Percentiles rank a stretch among this genome's conserved stretches.
phyloP scores from a whole-genome alignment of 2,329 filamentous ascomycete species.

The Cladorrhinum sp. region DNA sequence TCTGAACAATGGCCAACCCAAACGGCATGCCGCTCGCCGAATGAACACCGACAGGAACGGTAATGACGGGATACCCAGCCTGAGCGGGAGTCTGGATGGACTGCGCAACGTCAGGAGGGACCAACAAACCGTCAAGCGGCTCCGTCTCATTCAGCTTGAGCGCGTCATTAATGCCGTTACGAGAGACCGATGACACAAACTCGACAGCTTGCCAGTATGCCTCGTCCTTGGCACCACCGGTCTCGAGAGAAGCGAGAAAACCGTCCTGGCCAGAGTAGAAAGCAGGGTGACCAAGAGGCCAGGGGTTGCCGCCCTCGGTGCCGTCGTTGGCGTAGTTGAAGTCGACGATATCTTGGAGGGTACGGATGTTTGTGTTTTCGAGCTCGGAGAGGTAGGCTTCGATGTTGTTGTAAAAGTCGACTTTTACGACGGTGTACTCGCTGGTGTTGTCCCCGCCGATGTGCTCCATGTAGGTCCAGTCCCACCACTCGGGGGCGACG shows the following conservation, averaged over 20 bases:
- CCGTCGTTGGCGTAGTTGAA: slow-evolving; percentile 64
- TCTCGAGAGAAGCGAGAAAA: slow-evolving; percentile 61
- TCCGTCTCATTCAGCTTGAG: slow-evolving; percentile 38
- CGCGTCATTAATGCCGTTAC: slow-evolving; percentile 68
- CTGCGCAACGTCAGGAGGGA: slow-evolving; percentile 66
- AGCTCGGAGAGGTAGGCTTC: slow-evolving; percentile 61
- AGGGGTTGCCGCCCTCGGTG: slow-evolving; percentile 63
- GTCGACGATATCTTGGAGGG: slow-evolving; percentile 62
- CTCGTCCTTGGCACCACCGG: slow-evolving; percentile 58
- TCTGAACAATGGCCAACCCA: slow-evolving; percentile 56
- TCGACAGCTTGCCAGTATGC: slow-evolving; percentile 65
- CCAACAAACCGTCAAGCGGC: slow-evolving; percentile 60
- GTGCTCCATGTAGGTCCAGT: slow-evolving; percentile 64
- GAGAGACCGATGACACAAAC: slow-evolving; percentile 57
- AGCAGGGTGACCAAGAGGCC: slow-evolving; percentile 53
- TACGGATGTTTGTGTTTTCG: slow-evolving; percentile 56
- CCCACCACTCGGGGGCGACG: slow-evolving; percentile 65
- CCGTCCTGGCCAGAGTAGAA: slow-evolving; percentile 70
- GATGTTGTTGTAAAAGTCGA: slow-evolving; percentile 64
- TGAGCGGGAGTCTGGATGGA: slow-evolving; percentile 69
- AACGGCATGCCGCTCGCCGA: slow-evolving; percentile 57
- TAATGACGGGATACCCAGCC: slow-evolving; percentile 71
- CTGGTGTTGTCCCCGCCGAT: slow-evolving; percentile 57
- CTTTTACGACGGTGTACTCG: slow-evolving; percentile 70
- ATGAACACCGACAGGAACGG: slow-evolving; percentile 60